Evolutionary conservation across 2,329 filamentous ascomycete species (phyloP).

Genomic region (Cercospora zeina): DNA sequence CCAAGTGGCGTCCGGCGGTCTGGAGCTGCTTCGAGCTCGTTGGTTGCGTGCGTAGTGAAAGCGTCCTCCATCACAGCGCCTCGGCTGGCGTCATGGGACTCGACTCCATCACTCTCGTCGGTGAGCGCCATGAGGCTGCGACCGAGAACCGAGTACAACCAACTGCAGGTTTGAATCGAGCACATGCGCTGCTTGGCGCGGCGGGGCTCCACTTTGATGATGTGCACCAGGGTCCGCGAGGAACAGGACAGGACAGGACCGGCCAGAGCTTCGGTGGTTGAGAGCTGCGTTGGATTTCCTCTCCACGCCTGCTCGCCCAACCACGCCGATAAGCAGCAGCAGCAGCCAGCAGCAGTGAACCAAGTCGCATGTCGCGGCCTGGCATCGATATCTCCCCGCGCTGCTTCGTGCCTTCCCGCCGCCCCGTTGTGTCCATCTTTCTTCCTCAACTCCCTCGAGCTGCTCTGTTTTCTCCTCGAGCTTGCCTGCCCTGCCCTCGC

Average conservation of each 20-base stretch:
- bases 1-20: not conserved
- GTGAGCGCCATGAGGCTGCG: not conserved
- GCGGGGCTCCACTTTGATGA: slow-evolving; percentile 1
- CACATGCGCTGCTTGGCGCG: slow-evolving; percentile 2
- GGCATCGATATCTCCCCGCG: not conserved
- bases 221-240: not conserved
- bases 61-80: not conserved
- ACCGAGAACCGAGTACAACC: slow-evolving; percentile 6
- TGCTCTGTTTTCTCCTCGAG: not conserved
- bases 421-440: not conserved
- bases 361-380: not conserved
- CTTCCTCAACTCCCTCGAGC: not conserved
- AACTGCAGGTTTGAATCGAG: not conserved
- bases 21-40: not conserved
- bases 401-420: not conserved
- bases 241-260: no score
- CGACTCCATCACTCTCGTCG: no score
- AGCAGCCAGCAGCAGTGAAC: not conserved
- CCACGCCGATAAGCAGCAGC: not conserved
- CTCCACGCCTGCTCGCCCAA: not conserved
- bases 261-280: slow-evolving; percentile 7
- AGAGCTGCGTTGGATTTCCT: not conserved
- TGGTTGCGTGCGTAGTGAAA: not conserved
- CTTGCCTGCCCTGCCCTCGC: not conserved
- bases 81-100: not conserved